Percentiles rank a stretch among this genome's conserved stretches.
Evolutionary conservation across 1,284 basidiomycete genomes (phyloP).

Genomic region (Leccinum fallax): DNA sequence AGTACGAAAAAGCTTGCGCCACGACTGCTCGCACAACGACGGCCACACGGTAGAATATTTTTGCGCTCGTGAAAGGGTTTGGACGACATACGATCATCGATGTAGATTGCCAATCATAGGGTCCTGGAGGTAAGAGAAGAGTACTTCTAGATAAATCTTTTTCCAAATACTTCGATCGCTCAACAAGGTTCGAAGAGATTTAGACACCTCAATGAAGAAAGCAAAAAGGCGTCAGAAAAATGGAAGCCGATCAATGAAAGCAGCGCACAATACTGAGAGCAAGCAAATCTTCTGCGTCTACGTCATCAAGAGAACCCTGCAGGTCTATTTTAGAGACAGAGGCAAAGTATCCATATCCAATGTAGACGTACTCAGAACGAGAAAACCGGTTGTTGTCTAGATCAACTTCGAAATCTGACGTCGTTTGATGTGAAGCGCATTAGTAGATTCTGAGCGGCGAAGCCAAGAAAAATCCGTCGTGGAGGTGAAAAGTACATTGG

Average conservation of each 20-base stretch:
- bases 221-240: neutral
- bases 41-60: constrained; percentile 11
- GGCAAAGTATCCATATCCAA: no score
- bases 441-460: no score
- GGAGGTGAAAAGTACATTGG: no score
- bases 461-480: no score
- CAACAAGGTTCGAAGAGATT: constrained; percentile 3
- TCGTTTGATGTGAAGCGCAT: no score
- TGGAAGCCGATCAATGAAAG: neutral
- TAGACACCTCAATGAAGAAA: constrained; percentile 8
- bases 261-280: neutral
- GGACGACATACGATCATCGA: neutral
- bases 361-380: no score
- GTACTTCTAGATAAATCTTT: neutral
- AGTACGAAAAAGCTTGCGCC: constrained; percentile 4
- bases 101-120: constrained; percentile 14
- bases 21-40: neutral
- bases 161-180: constrained; percentile 11
- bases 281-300: neutral
- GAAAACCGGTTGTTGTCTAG: no score
- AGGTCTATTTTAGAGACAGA: no score
- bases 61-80: constrained; percentile 6
- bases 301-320: no score
- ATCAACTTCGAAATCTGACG: no score
- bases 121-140: constrained; percentile 9